Conservation (phyloP, 2,329 filamentous ascomycete genomes). For the Ophiostoma novo-ulmi region DNA sequence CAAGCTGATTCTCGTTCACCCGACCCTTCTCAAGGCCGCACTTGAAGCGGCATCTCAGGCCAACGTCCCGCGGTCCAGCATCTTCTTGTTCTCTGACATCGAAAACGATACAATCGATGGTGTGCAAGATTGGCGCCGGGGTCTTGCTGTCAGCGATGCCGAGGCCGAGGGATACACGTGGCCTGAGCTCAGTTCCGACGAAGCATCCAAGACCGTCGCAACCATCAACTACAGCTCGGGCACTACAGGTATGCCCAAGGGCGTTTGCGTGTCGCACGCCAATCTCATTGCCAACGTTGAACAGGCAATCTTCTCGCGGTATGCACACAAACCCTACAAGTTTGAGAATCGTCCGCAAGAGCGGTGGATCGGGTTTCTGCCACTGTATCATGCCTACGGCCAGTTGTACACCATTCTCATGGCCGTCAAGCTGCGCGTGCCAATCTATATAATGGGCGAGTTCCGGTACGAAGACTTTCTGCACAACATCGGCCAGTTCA, state of each 20-base stretch:
- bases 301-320: slow-evolving; percentile 25
- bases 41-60: slow-evolving; percentile 37
- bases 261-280: slow-evolving; percentile 28
- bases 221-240: slow-evolving; percentile 27
- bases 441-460: slow-evolving; percentile 26
- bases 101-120: neutral
- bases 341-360: slow-evolving; percentile 23
- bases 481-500: slow-evolving; percentile 21
- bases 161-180: neutral
- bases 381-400: slow-evolving; percentile 29
- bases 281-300: slow-evolving; percentile 28
- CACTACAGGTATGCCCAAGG: slow-evolving; percentile 29
- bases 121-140: neutral
- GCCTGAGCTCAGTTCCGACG: slow-evolving; percentile 28
- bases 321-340: slow-evolving; percentile 24
- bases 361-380: slow-evolving; percentile 28
- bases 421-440: slow-evolving; percentile 25
- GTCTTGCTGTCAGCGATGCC: neutral
- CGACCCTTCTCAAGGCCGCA: slow-evolving; percentile 37
- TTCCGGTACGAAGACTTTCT: slow-evolving; percentile 24
- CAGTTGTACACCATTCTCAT: slow-evolving; percentile 27
- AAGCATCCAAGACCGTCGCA: slow-evolving; percentile 34
- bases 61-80: slow-evolving; percentile 30
- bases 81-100: neutral
- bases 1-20: slow-evolving; percentile 23